Evolutionary conservation across 2,329 filamentous ascomycete genomes (phyloP), one percentile per base, ranked within the genome.

Genomic region (Pleomassaria siparia): DNA sequence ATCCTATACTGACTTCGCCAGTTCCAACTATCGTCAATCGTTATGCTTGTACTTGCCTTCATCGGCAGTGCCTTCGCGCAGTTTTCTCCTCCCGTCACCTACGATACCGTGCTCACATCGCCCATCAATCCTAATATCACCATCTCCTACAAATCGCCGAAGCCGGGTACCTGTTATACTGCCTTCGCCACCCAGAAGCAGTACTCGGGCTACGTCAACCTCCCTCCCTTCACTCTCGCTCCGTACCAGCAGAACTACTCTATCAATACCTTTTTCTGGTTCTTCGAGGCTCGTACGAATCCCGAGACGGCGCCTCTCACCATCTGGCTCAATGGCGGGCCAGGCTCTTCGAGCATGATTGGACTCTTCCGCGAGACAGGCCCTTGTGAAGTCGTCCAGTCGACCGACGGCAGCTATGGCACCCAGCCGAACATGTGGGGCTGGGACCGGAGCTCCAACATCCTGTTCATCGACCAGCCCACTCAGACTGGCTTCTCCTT

Each of bases 401-500:
- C 74, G 47, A 56, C 67, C 11, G 66, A 78, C 47, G 72, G 69
- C 40, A 72, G 58, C 22, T 80, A 82, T 47, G 77, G 77, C 12
- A 86, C 83, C 0, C 71, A 77, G 40, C 75, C 80, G 9, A 76
- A 82, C 43, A 76, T 82, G 62, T 87, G 82, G 80, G 82, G 83
- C 13, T 88, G 84, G 84, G 84, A 88, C 63, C 75, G 76, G 47
- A 75, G 72, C 37, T 79, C 78, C 25, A 84, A 84, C 56, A 72
- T 84, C 62, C 72, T 84, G 40, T 84, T 80, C 63, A 78, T 84
- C 48, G 76, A 78, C 42, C 67, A 90, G 80, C 85, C 85, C 20
- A 84, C 85, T 51, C 84, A 89, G 69, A 81, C 89, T 40, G 82
- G 83, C 21, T 84, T 87, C 55, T 87, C 84, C 2, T 84, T 82